Percentiles rank a stretch among this genome's conserved stretches.
phyloP scores from a whole-genome alignment of 2,329 filamentous ascomycete genomes.

The Pseudocercospora eumusae region DNA sequence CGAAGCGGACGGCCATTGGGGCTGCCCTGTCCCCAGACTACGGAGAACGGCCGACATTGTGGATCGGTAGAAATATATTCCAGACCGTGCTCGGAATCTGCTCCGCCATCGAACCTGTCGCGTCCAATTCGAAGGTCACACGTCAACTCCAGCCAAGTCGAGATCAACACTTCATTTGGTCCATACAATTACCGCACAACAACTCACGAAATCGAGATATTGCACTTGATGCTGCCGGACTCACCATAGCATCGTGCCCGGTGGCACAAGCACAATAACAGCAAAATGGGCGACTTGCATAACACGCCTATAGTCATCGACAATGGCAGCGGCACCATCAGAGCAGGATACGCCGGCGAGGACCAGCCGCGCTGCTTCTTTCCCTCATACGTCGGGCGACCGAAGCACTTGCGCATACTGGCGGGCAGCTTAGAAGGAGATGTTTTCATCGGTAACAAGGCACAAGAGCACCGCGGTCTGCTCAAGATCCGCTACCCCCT shows the following conservation, averaged over 20 bases:
- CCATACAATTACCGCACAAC: not conserved
- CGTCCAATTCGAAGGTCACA: not conserved
- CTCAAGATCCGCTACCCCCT: constrained; percentile 95
- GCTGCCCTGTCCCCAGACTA: too few relatives aligned
- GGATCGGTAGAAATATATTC: too few relatives aligned
- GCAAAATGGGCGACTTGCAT: constrained; percentile 71
- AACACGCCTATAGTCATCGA: constrained; percentile 98
- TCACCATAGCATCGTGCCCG: constrained; percentile 27
- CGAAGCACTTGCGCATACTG: constrained; percentile 91
- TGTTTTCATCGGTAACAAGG: constrained; percentile 91
- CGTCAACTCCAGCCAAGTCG: not conserved
- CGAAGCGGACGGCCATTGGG: too few relatives aligned
- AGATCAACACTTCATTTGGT: not conserved
- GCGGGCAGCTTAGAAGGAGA: constrained; percentile 97
- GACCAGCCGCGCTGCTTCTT: constrained; percentile 97
- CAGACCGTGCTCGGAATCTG: too few relatives aligned
- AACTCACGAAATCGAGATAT: not conserved
- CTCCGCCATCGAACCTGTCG: too few relatives aligned
- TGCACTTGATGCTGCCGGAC: constrained; percentile 23
- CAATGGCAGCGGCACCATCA: constrained; percentile 96
- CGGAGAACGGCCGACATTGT: too few relatives aligned
- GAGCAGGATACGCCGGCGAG: constrained; percentile 94
- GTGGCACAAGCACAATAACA: constrained; percentile 21
- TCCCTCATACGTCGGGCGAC: constrained; percentile 92
- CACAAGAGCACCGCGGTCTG: constrained; percentile 84